Evolutionary conservation across 75 land plant genomes (phyloP).

Genomic region (Pseudotsuga menziesii): DNA sequence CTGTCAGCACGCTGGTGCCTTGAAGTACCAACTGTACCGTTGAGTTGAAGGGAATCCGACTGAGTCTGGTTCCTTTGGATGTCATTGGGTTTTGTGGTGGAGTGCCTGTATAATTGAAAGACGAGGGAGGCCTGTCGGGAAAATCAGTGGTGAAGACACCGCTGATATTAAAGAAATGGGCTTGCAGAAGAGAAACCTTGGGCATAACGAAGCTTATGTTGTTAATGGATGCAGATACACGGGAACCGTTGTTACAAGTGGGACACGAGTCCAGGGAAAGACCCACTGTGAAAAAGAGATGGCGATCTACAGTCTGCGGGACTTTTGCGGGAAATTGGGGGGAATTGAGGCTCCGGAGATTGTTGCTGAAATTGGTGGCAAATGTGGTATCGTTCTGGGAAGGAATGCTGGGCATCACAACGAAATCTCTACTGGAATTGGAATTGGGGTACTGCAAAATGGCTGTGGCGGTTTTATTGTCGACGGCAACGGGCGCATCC

Average conservation of each 20-base stretch:
- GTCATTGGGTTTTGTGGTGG: slow-evolving; percentile 50
- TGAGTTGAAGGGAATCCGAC: slow-evolving; percentile 53
- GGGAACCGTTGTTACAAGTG: slow-evolving; percentile 44
- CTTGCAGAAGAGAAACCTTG: slow-evolving; percentile 41
- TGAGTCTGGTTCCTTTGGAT: slow-evolving; percentile 39
- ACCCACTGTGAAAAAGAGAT: slow-evolving; percentile 68
- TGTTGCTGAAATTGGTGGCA: slow-evolving; percentile 26
- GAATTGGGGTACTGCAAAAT: slow-evolving; percentile 39
- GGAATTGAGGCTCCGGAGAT: slow-evolving; percentile 43
- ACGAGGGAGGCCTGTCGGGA: slow-evolving; percentile 45
- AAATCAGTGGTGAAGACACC: slow-evolving; percentile 47
- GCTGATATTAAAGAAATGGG: slow-evolving; percentile 39
- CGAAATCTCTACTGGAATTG: slow-evolving; percentile 32
- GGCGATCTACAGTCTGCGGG: slow-evolving; percentile 43
- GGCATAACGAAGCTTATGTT: slow-evolving; percentile 71
- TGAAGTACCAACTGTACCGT: slow-evolving; percentile 73
- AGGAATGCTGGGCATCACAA: slow-evolving; percentile 36
- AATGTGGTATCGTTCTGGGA: slow-evolving; percentile 42
- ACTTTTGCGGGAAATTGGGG: slow-evolving; percentile 42
- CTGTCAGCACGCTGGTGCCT: slow-evolving; percentile 58
- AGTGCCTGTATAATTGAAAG: slow-evolving; percentile 77
- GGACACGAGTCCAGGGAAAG: slow-evolving; percentile 44
- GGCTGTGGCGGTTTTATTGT: slow-evolving; percentile 62
- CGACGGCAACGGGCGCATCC: slow-evolving; percentile 41
- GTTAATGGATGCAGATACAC: slow-evolving; percentile 48